Percentiles rank a stretch among this genome's conserved stretches.
These are phyloP conservation scores for Drosera capensis DNA, from an alignment of 148 eudicot species.

Conservation along the genomic window DNA sequence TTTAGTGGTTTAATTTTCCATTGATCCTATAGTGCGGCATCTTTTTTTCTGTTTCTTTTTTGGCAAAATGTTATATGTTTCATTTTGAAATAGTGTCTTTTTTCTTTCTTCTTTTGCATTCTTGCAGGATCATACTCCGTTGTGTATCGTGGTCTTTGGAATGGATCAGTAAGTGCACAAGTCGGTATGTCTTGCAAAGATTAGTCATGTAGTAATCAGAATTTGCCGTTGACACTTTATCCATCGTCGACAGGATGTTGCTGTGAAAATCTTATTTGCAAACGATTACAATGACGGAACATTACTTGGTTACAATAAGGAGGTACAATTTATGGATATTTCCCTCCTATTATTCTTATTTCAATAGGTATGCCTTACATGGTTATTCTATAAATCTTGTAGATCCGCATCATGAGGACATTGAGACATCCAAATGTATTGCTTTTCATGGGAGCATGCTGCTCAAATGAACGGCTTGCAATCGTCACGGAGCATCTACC, in stretches of 20 bases:
- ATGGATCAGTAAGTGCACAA: constrained; percentile 52
- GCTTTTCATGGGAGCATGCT: constrained; percentile 83
- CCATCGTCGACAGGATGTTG: constrained; percentile 55
- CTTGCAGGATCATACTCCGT: constrained; percentile 63
- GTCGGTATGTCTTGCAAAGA: background rate
- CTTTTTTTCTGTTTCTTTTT: background rate
- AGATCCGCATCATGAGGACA: constrained; percentile 71
- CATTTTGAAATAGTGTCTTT: too few species aligned
- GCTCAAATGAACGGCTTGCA: constrained; percentile 53
- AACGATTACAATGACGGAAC: constrained; percentile 43
- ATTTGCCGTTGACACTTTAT: constrained; percentile 3
- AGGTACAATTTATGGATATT: constrained; percentile 21
- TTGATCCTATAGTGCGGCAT: background rate
- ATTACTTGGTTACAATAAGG: constrained; percentile 49
- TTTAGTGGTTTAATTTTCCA: background rate
- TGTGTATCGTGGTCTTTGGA: constrained; percentile 79
- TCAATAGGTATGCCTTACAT: background rate
- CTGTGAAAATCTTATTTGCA: constrained; percentile 53
- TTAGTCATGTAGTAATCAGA: background rate
- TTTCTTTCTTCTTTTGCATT: background rate
- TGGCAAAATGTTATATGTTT: too few species aligned
- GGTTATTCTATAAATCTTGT: constrained; percentile 6
- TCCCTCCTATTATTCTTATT: constrained; percentile 1
- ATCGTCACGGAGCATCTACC: constrained; percentile 74
- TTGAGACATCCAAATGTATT: constrained; percentile 88